Base-by-base conservation (phyloP, 73 alveolate species). In the Paramecium sonneborni region DNA sequence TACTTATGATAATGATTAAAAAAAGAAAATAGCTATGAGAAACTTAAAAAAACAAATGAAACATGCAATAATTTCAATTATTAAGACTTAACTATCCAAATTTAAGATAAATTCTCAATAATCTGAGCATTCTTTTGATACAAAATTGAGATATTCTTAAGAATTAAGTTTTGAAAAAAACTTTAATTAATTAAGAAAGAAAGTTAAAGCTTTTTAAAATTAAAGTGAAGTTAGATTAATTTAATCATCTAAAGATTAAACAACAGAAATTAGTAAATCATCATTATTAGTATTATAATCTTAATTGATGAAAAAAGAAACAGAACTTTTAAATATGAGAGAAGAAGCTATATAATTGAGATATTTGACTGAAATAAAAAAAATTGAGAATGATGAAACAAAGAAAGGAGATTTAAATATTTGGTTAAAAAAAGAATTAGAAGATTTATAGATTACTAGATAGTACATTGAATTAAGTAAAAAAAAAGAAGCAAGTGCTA, bases 181-280 rank as follows among this genome's bases (percentile, higher is more conserved):
- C 14, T 79, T 79, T 79, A 79, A 79, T 41, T 74, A 79, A 46
- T 44, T 46, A 9, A 79, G 90, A 79, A 79, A 79, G 90, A 79
- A 79, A 46, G 46, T 79, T 5, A 41, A 46, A 6, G 55, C 69
- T 1, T 9, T 30, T 24, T 30, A 44, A 30, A 28, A 41, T 21
- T n/a, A 79, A 24, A 79, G 90, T 11, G 74, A 43, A 9, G 76
- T 15, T 21, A 46, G 28, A 44, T 18, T 79, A 23, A 30, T 62
- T 26, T n/a, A 62, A 62, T 62, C 39, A 32, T 79, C 90, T 3
- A 30, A 24, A 41, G 41, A 43, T 21, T 52, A 52, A 9, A 52
- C 18, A 52, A 52, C 68, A 18, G 68, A 52, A 21, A 52, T 52
- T n/a, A 52, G 68, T 39, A 44, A 41, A 79, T 79, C 90, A 30